phyloP scores from a whole-genome alignment of 2,329 filamentous ascomycete species.

The Dryadomyces quercus-mongolicae region DNA sequence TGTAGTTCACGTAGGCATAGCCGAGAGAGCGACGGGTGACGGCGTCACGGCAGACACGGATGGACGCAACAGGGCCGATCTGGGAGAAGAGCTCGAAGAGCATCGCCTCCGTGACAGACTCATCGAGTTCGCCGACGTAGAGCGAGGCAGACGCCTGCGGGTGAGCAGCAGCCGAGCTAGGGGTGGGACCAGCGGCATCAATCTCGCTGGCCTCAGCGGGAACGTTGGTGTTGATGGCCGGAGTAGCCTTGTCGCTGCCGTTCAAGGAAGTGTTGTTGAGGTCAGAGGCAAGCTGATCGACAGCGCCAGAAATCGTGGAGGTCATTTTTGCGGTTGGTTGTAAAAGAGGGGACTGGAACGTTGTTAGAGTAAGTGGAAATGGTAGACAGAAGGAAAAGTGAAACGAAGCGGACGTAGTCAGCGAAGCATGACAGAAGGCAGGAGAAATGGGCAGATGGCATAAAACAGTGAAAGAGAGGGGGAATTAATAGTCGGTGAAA shows the following conservation, averaged over 20 bases:
- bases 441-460: neutral
- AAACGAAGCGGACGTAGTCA: neutral
- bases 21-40: conserved; percentile 97
- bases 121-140: conserved; percentile 97
- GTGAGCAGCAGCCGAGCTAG: conserved; percentile 60
- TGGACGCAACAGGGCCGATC: conserved; percentile 96
- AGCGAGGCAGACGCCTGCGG: conserved; percentile 93
- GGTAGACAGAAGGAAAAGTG: neutral
- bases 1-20: conserved; percentile 99
- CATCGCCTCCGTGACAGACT: conserved; percentile 98
- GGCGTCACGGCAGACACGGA: conserved; percentile 98
- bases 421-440: neutral
- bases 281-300: conserved; percentile 72
- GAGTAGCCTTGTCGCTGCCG: conserved; percentile 50
- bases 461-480: neutral
- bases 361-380: neutral
- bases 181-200: conserved; percentile 56
- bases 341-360: conserved; percentile 10
- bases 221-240: conserved; percentile 66
- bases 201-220: conserved; percentile 40
- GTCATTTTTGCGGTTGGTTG: conserved; percentile 38
- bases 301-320: conserved; percentile 45
- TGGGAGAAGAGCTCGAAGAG: conserved; percentile 99
- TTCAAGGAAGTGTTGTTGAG: conserved; percentile 61
- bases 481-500: neutral